These are phyloP conservation scores for Pulveroboletus frians DNA, from an alignment of 768 basidiomycete species.

Conservation along the genomic window DNA sequence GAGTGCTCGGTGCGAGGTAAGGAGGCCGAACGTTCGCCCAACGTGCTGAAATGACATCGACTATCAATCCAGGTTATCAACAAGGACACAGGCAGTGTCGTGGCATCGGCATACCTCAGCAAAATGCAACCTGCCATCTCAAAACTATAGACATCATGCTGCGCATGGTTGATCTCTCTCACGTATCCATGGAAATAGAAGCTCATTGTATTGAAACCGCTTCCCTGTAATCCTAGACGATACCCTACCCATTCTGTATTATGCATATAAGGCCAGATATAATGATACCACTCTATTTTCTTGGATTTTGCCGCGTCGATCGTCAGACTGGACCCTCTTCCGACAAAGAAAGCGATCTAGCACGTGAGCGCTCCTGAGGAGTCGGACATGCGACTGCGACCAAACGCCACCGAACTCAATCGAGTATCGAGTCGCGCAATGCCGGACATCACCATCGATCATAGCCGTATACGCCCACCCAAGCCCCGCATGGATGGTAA, in stretches of 20 bases:
- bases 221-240: conserved; percentile 12
- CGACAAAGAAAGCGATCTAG: background rate
- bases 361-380: background rate
- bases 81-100: conserved; percentile 49
- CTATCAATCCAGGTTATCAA: conserved; percentile 45
- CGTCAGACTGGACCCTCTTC: no score
- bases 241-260: conserved; percentile 23
- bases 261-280: conserved; percentile 5
- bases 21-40: conserved; percentile 12
- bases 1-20: conserved; percentile 67
- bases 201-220: conserved; percentile 20
- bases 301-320: background rate
- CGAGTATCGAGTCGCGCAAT: background rate
- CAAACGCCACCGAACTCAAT: background rate
- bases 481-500: conserved; percentile 1
- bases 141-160: conserved; percentile 37
- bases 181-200: conserved; percentile 18
- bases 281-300: conserved; percentile 6
- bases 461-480: background rate
- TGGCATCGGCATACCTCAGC: conserved; percentile 64
- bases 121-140: conserved; percentile 64
- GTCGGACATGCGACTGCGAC: background rate
- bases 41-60: conserved; percentile 1
- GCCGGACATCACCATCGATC: background rate
- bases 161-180: background rate